These are phyloP conservation scores for Globisporangium recalcitrans DNA, from an alignment of 352 stramenopile genomes.

Conservation along the genomic window DNA sequence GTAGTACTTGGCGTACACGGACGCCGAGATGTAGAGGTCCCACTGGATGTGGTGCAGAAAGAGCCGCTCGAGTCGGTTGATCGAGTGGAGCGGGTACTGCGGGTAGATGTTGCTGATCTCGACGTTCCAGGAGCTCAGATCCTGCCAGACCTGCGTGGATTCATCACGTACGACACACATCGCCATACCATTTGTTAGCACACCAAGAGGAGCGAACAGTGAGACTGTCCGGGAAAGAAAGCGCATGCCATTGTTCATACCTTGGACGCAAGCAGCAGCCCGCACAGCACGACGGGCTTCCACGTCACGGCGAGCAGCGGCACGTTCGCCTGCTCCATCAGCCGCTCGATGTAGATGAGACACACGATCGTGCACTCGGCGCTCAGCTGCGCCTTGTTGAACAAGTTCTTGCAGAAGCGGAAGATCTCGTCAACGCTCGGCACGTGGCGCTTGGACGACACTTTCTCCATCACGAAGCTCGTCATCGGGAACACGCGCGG, in stretches of 20 bases:
- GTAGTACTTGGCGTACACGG: constrained; percentile 98
- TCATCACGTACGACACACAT: neutral
- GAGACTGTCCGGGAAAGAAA: neutral
- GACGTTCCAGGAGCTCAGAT: constrained; percentile 97
- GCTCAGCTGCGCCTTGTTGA: constrained; percentile 95
- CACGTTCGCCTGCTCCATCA: constrained; percentile 97
- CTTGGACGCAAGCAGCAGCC: constrained; percentile 97
- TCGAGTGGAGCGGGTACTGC: constrained; percentile 96
- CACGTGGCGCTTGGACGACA: constrained; percentile 75
- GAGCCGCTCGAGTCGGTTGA: constrained; percentile 95
- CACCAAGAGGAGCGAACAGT: neutral
- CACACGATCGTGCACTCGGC: constrained; percentile 99
- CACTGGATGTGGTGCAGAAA: constrained; percentile 98
- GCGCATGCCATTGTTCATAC: constrained; percentile 39
- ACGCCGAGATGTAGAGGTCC: constrained; percentile 96
- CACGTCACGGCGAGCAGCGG: constrained; percentile 94
- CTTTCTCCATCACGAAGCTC: constrained; percentile 80
- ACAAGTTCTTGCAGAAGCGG: constrained; percentile 91
- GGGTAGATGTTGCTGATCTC: constrained; percentile 98
- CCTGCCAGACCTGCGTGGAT: constrained; percentile 90
- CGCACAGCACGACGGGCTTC: constrained; percentile 97
- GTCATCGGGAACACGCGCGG: constrained; percentile 71
- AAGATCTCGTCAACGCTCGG: constrained; percentile 91
- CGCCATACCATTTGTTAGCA: constrained; percentile 3
- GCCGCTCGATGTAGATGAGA: constrained; percentile 98